Percentiles rank a stretch among this genome's conserved stretches.
Conservation (phyloP, 371 early-diverging fungal species). For the Mortierella sp. region DNA sequence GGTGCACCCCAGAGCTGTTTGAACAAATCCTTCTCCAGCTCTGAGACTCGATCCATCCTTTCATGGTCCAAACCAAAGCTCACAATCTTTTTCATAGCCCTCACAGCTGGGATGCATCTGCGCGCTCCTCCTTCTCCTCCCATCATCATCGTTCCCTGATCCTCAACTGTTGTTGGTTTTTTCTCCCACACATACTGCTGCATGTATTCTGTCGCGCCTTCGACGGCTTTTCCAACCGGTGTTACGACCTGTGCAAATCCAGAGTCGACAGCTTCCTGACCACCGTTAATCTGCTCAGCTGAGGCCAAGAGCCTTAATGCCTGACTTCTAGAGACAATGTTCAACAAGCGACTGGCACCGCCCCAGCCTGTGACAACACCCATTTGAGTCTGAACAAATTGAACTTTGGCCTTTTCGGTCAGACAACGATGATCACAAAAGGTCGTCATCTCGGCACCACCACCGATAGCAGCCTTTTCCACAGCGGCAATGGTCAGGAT, state of each 20-base stretch:
- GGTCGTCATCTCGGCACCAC: constrained; percentile 78
- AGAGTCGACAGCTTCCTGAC: constrained; percentile 43
- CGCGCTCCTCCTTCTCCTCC: constrained; percentile 12
- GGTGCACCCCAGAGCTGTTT: constrained; percentile 44
- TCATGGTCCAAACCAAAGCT: constrained; percentile 43
- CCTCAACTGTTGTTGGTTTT: constrained; percentile 7
- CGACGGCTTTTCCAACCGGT: constrained; percentile 42
- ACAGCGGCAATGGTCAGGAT: constrained; percentile 72
- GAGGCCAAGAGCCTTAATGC: constrained; percentile 65
- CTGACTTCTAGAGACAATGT: constrained; percentile 62
- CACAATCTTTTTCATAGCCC: constrained; percentile 42
- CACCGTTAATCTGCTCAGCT: constrained; percentile 55
- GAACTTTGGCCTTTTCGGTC: constrained; percentile 56
- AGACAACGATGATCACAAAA: constrained; percentile 75
- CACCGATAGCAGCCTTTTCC: constrained; percentile 76
- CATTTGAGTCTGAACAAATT: constrained; percentile 76
- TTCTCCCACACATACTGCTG: constrained; percentile 51
- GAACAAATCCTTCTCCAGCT: constrained; percentile 50
- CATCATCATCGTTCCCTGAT: background rate
- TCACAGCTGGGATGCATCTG: constrained; percentile 39
- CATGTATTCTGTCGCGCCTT: constrained; percentile 42
- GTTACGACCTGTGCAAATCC: constrained; percentile 59
- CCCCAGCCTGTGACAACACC: constrained; percentile 76
- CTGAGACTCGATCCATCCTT: constrained; percentile 32
- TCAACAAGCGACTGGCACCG: constrained; percentile 65